phyloP scores from a whole-genome alignment of 192 early-diverging fungal genomes.

The Coemansia sp. region DNA sequence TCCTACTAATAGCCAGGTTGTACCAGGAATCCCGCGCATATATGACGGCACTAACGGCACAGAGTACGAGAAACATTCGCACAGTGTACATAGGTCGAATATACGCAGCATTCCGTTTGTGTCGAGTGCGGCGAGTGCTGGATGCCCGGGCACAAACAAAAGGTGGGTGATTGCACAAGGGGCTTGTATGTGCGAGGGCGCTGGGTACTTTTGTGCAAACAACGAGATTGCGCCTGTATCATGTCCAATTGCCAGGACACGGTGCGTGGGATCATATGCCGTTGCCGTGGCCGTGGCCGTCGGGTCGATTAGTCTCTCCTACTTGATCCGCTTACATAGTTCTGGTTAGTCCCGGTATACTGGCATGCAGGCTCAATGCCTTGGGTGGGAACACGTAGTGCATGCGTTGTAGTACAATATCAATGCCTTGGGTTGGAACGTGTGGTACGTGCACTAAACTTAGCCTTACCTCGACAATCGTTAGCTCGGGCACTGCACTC shows the following conservation, averaged over 20 bases:
- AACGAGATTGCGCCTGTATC: conserved; percentile 24
- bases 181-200: conserved; percentile 8
- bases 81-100: conserved; percentile 32
- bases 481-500: conserved; percentile 1
- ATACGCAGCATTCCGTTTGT: conserved; percentile 24
- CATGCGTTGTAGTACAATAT: too few species aligned
- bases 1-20: conserved; percentile 43
- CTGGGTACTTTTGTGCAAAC: conserved; percentile 12
- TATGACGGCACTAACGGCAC: conserved; percentile 37
- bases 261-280: conserved; percentile 36
- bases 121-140: conserved; percentile 29
- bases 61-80: conserved; percentile 28
- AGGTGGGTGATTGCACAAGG: conserved; percentile 12
- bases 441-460: too few species aligned
- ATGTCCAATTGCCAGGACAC: conserved; percentile 29
- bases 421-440: neutral
- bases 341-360: neutral
- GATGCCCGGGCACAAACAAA: conserved; percentile 17
- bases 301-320: conserved; percentile 33
- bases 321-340: neutral
- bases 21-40: conserved; percentile 28
- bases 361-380: neutral
- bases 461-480: conserved; percentile 16
- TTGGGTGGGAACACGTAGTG: neutral
- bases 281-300: conserved; percentile 28